Percentiles rank a stretch among this genome's conserved stretches.
Evolutionary conservation across 345 rosid species (phyloP).

Genomic region (Brassica nigra): DNA sequence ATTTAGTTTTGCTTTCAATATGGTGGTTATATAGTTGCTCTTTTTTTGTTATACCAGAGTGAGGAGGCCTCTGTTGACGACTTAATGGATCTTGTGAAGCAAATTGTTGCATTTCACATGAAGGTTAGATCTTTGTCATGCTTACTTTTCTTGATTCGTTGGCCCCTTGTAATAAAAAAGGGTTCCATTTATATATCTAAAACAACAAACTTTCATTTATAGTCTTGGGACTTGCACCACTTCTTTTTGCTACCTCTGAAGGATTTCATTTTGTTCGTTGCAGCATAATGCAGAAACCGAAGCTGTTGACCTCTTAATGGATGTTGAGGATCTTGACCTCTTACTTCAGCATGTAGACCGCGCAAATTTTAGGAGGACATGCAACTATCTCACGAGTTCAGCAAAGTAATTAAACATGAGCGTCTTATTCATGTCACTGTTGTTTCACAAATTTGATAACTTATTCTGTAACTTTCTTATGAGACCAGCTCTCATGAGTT

Average conservation of each 20-base stretch:
- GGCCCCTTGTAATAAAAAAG: constrained; percentile 1
- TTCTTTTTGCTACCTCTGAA: constrained; percentile 10
- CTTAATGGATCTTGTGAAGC: constrained; percentile 77
- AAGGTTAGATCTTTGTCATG: constrained; percentile 51
- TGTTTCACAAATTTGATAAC: not conserved
- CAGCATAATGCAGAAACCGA: constrained; percentile 99
- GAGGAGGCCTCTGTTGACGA: constrained; percentile 68
- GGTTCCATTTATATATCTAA: constrained; percentile 18
- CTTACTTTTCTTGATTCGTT: not conserved
- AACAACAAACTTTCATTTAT: not conserved
- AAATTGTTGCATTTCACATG: constrained; percentile 97
- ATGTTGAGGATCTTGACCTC: constrained; percentile 96
- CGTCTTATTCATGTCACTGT: constrained; percentile 1
- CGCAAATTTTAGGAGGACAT: constrained; percentile 87
- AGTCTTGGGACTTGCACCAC: constrained; percentile 13
- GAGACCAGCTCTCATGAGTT: constrained; percentile 6
- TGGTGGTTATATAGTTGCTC: constrained; percentile 12
- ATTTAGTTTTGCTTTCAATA: not conserved
- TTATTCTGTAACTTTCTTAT: not conserved
- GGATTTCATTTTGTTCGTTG: constrained; percentile 30
- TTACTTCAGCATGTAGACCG: constrained; percentile 75
- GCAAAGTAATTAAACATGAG: constrained; percentile 57
- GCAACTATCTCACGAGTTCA: constrained; percentile 85
- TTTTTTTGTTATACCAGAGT: constrained; percentile 45
- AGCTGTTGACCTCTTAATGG: constrained; percentile 97